Evolutionary conservation across 2,329 filamentous ascomycete genomes (phyloP), one percentile per base, ranked within the genome.

Genomic region (Aureobasidium zeae): DNA sequence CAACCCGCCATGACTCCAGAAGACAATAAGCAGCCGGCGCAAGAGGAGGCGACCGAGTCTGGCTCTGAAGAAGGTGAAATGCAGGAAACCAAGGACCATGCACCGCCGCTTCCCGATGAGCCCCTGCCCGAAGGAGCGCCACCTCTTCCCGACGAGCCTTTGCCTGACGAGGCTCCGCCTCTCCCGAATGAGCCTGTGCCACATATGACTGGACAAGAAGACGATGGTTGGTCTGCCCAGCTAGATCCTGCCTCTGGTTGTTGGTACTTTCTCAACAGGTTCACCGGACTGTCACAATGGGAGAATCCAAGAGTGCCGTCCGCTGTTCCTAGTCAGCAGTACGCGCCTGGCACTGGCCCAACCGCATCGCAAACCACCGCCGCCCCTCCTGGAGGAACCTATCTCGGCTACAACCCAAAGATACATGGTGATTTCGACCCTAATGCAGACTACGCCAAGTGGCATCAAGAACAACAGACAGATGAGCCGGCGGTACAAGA

Each of bases 381-480:
- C n/a, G 20, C 33, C 7, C 43, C 33, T 28, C 20, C 43, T 3
- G 19, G 37, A 21, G 52, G 65, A 44, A 66, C 75, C 16, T 74
- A 73, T 4, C 81, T 81, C 47, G 87, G 89, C 49, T 98, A 98
- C 67, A 94, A 96, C 59, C 91, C 91, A 1, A 84, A 86, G 17
- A 89, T 98, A 33, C 91, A 98, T 61, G 91, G 91, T 54, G 83
- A 88, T 66, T 98, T 95, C 68, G 91, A 98, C 57, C 87, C 88
- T 3, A 91, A 81, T 48, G 89, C 91, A n/a, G 84, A 87, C 68
- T 98, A 98, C 61, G 89, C 91, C 9, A 70, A 57, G 32, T 60
- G 47, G 25, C 59, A 61, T 44, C 45, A 57, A 24, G 41, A 51
- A 31, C 56, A 62, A 32, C 61, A 68, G 16, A 56, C 57, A 39